Evolutionary conservation across 2,329 filamentous ascomycete genomes (phyloP).

Genomic region (Myotisia sp.): DNA sequence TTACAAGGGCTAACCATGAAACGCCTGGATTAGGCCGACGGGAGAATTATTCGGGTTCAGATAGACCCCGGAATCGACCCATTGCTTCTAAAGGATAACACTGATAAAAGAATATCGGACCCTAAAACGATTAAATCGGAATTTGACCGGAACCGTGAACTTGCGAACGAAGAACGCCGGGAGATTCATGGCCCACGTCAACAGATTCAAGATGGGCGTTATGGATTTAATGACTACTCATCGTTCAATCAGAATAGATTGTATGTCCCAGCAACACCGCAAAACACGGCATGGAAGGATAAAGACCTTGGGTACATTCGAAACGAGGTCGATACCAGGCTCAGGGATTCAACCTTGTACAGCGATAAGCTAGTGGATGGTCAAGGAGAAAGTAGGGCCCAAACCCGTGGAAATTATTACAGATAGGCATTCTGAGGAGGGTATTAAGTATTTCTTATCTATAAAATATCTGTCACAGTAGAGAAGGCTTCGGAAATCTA

Average conservation of each 20-base stretch:
- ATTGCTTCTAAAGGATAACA: constrained; percentile 2
- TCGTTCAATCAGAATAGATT: constrained; percentile 4
- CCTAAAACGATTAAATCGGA: constrained; percentile 13
- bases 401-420: constrained; percentile 11
- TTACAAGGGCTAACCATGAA: too few relatives aligned
- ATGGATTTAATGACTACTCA: constrained; percentile 21
- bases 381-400: constrained; percentile 17
- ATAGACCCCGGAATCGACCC: constrained; percentile 26
- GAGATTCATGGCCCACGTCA: constrained; percentile 23
- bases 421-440: constrained; percentile 4
- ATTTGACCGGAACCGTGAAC: constrained; percentile 26
- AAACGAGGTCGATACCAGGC: constrained; percentile 5
- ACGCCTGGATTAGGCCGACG: constrained; percentile 38
- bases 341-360: constrained; percentile 16
- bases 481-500: too few relatives aligned
- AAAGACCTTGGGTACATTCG: constrained; percentile 7
- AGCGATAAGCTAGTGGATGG: constrained; percentile 31
- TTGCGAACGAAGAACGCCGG: constrained; percentile 27
- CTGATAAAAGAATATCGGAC: too few relatives aligned
- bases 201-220: constrained; percentile 26
- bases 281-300: constrained; percentile 9
- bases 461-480: too few relatives aligned
- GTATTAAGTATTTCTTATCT: too few relatives aligned
- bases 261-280: background rate
- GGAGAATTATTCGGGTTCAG: constrained; percentile 44